Base-by-base conservation (phyloP, 306 rosid genomes). In the Chamaecrista fasciculata region DNA sequence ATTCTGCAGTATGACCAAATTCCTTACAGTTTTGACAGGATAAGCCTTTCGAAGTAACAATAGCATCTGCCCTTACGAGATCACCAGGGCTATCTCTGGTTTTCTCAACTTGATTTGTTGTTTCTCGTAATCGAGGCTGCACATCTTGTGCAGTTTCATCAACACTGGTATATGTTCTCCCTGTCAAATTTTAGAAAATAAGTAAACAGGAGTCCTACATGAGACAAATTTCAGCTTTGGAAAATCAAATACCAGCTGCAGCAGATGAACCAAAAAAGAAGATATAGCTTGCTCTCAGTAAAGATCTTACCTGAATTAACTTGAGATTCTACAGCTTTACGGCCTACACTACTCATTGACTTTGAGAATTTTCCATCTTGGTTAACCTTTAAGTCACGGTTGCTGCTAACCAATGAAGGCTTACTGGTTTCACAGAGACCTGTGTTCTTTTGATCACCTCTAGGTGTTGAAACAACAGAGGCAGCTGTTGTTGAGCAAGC, bases 21-120 rank as follows among this genome's bases (percentile, higher is more conserved):
- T 84, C 88, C 69, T 91, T 85, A 80, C 93, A 91, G 76, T 74
- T 85, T 46, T 72, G 74, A 82, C 95, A 86, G 68, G 76, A 62
- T 57, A 75, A 68, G 62, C 71, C 18, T 74, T 75, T 83, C 39
- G 89, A 49, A 66, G 87, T 71, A 82, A 70, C 70, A 43, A 80
- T 11, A 58, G 77, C 79, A 62, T 68, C 56, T 46, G 80, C 70
- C 74, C 69, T 80, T n/a, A 72, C 55, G 49, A 56, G 67, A 78
- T 68, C 76, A 70, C 59, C 71, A 67, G 82, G 69, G 66, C 61
- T 73, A 70, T 81, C 96, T 85, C 73, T 74, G 56, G 75, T 47
- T 76, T 80, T 81, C 69, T 89, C 89, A 50, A 71, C 71, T 69
- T 74, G 87, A 47, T 75, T 74, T 74, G 56, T 15, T 53, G 21